phyloP scores from a whole-genome alignment of 1,139 yeast genomes.

The Candida sp. region DNA sequence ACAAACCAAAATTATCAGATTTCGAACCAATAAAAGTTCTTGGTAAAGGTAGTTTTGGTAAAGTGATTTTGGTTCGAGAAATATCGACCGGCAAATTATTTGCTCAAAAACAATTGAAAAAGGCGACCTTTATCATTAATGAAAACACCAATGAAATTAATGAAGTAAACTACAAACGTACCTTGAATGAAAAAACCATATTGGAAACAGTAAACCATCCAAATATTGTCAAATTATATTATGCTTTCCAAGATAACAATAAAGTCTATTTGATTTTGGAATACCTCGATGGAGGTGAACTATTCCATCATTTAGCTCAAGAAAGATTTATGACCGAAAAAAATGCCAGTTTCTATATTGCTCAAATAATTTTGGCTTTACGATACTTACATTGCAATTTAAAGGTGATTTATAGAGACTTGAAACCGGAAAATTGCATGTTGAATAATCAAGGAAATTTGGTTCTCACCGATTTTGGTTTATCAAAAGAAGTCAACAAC shows the following conservation, averaged over 20 bases:
- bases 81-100: conserved; percentile 61
- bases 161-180: conserved; percentile 32
- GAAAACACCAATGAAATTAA: conserved; percentile 33
- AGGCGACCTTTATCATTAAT: conserved; percentile 53
- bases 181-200: conserved; percentile 41
- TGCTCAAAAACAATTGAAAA: conserved; percentile 87
- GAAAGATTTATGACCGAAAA: conserved; percentile 59
- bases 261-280: conserved; percentile 80
- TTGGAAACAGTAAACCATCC: conserved; percentile 62
- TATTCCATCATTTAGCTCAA: conserved; percentile 73
- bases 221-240: conserved; percentile 82
- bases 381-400: conserved; percentile 68
- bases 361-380: conserved; percentile 82
- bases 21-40: conserved; percentile 76
- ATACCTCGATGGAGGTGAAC: conserved; percentile 91
- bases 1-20: conserved; percentile 46
- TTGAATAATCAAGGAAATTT: conserved; percentile 76
- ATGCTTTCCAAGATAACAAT: conserved; percentile 84
- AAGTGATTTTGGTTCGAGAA: conserved; percentile 77
- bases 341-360: conserved; percentile 77
- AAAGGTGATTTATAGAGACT: conserved; percentile 87
- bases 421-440: conserved; percentile 93
- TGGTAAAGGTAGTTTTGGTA: conserved; percentile 94
- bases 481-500: conserved; percentile 68
- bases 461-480: conserved; percentile 88